Evolutionary conservation across 2,329 filamentous ascomycete genomes (phyloP).

Genomic region (Verticillium longisporum): DNA sequence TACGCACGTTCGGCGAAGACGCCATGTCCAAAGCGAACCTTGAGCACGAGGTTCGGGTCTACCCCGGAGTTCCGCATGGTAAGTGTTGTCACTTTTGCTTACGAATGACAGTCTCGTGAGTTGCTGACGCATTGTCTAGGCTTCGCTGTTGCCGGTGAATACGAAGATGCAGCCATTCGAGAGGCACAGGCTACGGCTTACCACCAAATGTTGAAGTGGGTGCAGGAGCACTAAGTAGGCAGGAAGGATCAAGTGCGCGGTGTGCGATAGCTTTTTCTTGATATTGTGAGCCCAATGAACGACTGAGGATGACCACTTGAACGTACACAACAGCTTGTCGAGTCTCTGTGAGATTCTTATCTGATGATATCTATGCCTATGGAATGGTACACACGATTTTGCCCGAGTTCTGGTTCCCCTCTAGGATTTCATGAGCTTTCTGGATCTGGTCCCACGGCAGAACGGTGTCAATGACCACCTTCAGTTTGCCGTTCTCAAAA

Average conservation of each 20-base stretch:
- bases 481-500: conserved; percentile 68
- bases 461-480: conserved; percentile 75
- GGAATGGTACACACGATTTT: conserved; percentile 59
- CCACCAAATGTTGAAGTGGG: conserved; percentile 72
- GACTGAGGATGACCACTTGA: conserved; percentile 1
- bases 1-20: conserved; percentile 63
- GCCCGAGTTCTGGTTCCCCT: conserved; percentile 65
- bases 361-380: conserved; percentile 13
- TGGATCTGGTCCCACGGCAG: conserved; percentile 69
- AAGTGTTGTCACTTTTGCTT: conserved; percentile 15
- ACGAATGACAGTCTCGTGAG: not conserved
- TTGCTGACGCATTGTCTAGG: conserved; percentile 26
- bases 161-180: conserved; percentile 66
- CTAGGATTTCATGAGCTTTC: conserved; percentile 66
- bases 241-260: not conserved
- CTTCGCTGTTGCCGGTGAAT: conserved; percentile 75
- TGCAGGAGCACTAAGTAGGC: conserved; percentile 57
- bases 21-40: conserved; percentile 59
- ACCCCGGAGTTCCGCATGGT: conserved; percentile 73
- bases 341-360: not conserved
- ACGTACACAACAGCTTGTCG: too few species aligned
- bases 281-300: conserved; percentile 1
- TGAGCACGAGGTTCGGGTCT: conserved; percentile 72
- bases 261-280: not conserved
- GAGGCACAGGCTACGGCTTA: conserved; percentile 67